Conservation (phyloP, 2,329 filamentous ascomycete species). For the Xylaria sp. region DNA sequence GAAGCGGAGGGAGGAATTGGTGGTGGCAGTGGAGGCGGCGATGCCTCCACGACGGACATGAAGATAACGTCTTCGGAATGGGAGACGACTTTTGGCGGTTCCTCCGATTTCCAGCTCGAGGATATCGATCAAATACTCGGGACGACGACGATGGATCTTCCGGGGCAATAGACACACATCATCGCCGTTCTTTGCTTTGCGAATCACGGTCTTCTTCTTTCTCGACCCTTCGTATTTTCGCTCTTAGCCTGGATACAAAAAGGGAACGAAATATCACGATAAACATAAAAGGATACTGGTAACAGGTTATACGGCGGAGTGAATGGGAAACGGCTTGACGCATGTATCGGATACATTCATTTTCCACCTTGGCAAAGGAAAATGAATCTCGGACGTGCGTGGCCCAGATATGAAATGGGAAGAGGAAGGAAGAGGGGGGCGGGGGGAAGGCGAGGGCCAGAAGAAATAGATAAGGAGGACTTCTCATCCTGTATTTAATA, state of each 20-base stretch:
- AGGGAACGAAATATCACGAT: not conserved
- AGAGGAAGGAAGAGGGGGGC: not conserved
- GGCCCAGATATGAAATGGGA: not conserved
- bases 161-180: slow-evolving; percentile 22
- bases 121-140: slow-evolving; percentile 44
- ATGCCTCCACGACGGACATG: slow-evolving; percentile 15
- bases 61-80: slow-evolving; percentile 39
- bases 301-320: not conserved
- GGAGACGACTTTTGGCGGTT: slow-evolving; percentile 40
- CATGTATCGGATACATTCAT: not conserved
- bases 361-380: not conserved
- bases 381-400: not conserved
- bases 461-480: slow-evolving; percentile 1
- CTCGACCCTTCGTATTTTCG: slow-evolving; percentile 1
- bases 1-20: slow-evolving; percentile 23
- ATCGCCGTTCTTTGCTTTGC: not conserved
- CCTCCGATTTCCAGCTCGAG: slow-evolving; percentile 40
- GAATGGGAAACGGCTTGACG: not conserved
- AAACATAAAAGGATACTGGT: not conserved
- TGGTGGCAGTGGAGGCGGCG: slow-evolving; percentile 6
- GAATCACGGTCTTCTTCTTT: not conserved
- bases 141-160: slow-evolving; percentile 42
- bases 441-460: slow-evolving; percentile 1
- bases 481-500: slow-evolving; percentile 35
- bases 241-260: not conserved